Base-by-base conservation (phyloP, 106 monocot genomes). In the Apostasia shenzhenica region DNA sequence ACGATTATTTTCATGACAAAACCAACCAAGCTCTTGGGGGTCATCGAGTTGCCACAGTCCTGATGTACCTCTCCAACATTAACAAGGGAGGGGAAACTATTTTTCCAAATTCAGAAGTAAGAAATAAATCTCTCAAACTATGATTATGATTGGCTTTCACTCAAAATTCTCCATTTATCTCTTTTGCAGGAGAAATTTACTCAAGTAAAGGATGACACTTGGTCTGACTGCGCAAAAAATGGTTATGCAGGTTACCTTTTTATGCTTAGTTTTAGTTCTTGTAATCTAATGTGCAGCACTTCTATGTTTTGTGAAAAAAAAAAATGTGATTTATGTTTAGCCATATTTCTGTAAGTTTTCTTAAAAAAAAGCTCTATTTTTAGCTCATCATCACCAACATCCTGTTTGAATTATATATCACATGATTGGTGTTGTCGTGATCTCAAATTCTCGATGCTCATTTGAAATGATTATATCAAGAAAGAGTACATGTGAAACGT, bases 31-130 rank as follows among this genome's bases (percentile, higher is more conserved):
- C 60, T 62, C 76, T 69, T 38, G 91, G 95, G 1, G 95, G 95
- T 0, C 86, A 95, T 64, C 76, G 95, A 54, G 13, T 85, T 56
- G 91, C 89, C 41, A 95, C 95, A 2, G 95, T 95, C 39, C 84
- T 95, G 37, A 86, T 95, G 95, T 95, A 95, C 74, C 81, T 95
- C 38, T 91, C 95, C 41, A 65, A 86, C 73, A 84, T 95, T 70
- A 51, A 68, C 65, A 85, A 79, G 70, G 95, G 95, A 54, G 95
- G 95, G 48, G 91, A 95, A 65, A 95, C 95, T 0, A 52, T 92
- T 48, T 95, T 95, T 69, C 95, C 95, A 47, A 76, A 86, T 72
- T 72, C 95, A 14, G 75, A 89, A 88, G 91, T 92, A 67, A 58
- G 13, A 2, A 56, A 9, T 65, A 0, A 47, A 1, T 70, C 13